These are phyloP conservation scores for Magnaporthiopsis poae DNA, from an alignment of 2,329 filamentous ascomycete genomes.

Conservation along the genomic window DNA sequence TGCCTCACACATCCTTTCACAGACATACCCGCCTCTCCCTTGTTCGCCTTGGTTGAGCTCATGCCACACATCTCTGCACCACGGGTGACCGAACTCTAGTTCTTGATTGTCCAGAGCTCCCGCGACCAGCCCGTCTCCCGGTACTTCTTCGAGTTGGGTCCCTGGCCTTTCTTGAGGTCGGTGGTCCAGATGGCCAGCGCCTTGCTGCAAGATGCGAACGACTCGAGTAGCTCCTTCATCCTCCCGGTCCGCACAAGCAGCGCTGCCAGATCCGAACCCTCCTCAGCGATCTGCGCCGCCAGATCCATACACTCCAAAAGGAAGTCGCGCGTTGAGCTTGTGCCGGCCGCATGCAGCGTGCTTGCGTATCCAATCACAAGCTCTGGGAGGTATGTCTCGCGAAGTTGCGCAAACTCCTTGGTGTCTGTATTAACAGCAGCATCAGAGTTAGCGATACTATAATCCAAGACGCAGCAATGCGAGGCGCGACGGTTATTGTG, in stretches of 20 bases:
- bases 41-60: background rate
- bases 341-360: slow-evolving; percentile 69
- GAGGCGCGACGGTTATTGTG: too few relatives aligned
- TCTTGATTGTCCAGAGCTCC: slow-evolving; percentile 51
- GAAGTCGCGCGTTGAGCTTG: slow-evolving; percentile 62
- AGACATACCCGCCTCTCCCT: background rate
- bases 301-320: slow-evolving; percentile 82
- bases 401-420: slow-evolving; percentile 53
- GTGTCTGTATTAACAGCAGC: slow-evolving; percentile 20
- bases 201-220: slow-evolving; percentile 68
- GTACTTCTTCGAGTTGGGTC: slow-evolving; percentile 47
- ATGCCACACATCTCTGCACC: background rate
- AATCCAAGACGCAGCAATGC: background rate
- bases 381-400: slow-evolving; percentile 75
- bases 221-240: slow-evolving; percentile 66
- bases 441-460: slow-evolving; percentile 7
- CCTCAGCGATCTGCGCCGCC: slow-evolving; percentile 62
- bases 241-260: slow-evolving; percentile 55
- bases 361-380: slow-evolving; percentile 74
- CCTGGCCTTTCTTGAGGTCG: slow-evolving; percentile 39
- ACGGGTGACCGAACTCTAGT: background rate
- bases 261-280: slow-evolving; percentile 54
- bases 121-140: slow-evolving; percentile 53
- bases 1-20: too few relatives aligned
- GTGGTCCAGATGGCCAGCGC: slow-evolving; percentile 50